A percentile compares a stretch with the other conserved stretches of the same genome.
These are phyloP conservation scores for Vaccinium vitisidaea DNA, from an alignment of 148 eudicot genomes.

Conservation along the genomic window DNA sequence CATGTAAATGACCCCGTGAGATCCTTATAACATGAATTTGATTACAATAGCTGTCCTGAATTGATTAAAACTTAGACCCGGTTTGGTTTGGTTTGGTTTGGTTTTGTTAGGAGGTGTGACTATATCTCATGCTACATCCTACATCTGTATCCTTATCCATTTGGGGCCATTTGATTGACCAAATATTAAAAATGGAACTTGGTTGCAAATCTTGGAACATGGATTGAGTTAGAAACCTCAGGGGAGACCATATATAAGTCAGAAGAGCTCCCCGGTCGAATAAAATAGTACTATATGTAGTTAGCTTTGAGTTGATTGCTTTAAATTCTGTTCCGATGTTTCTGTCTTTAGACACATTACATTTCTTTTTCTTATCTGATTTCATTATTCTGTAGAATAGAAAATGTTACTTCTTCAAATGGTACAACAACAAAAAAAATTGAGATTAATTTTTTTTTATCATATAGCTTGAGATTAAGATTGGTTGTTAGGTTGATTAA, in stretches of 20 bases:
- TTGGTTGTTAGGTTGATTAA: background rate
- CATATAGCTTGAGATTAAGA: background rate
- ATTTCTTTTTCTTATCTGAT: too few species aligned
- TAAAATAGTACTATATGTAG: too few species aligned
- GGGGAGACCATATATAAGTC: background rate
- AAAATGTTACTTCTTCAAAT: background rate
- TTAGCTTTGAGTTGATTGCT: too few species aligned
- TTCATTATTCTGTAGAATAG: background rate
- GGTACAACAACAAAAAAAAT: too few species aligned
- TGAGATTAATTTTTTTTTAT: too few species aligned
- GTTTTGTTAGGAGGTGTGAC: background rate
- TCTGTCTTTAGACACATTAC: too few species aligned
- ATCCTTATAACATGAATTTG: background rate
- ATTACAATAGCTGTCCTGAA: background rate
- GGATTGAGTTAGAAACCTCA: background rate
- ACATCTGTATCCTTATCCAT: background rate
- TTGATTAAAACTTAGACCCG: background rate
- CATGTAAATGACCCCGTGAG: background rate
- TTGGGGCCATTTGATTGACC: background rate
- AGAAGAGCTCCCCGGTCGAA: background rate
- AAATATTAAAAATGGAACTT: background rate
- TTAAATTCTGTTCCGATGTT: too few species aligned
- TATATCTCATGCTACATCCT: background rate
- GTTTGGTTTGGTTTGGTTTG: background rate
- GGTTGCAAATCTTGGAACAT: background rate